Percentiles rank a stretch among this genome's conserved stretches.
Evolutionary conservation across 768 basidiomycete species (phyloP).

Genomic region (Leucosporidium creatinivorum): DNA sequence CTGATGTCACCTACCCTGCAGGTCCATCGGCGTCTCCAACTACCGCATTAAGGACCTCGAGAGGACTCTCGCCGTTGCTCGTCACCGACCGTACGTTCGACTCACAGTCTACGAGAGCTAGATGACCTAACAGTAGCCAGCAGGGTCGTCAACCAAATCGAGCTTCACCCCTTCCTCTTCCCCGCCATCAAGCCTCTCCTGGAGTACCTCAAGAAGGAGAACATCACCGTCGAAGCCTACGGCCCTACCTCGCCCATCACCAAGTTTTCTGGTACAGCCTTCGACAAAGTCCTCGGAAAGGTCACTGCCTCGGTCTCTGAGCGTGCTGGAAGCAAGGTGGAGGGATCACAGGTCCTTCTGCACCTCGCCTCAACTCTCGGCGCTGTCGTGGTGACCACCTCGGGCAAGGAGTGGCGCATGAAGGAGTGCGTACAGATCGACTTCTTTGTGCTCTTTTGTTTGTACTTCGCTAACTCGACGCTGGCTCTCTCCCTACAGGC

Average conservation of each 20-base stretch:
- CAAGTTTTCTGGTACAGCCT: conserved; percentile 5
- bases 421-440: conserved; percentile 10
- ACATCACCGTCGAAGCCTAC: conserved; percentile 24
- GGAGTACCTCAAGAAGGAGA: conserved; percentile 24
- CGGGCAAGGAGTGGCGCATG: conserved; percentile 30
- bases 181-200: conserved; percentile 35
- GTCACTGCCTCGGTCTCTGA: conserved; percentile 7
- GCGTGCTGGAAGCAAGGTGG: conserved; percentile 13
- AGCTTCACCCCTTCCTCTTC: conserved; percentile 43
- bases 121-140: too few species aligned
- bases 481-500: neutral
- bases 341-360: conserved; percentile 26
- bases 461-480: too few species aligned
- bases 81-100: neutral
- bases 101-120: too few species aligned
- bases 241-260: conserved; percentile 20
- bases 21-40: conserved; percentile 45
- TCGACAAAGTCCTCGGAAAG: conserved; percentile 10
- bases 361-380: conserved; percentile 22
- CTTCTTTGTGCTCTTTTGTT: neutral
- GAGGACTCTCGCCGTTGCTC: conserved; percentile 14
- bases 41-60: conserved; percentile 42
- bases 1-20: too few species aligned
- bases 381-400: conserved; percentile 27
- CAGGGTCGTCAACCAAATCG: conserved; percentile 38